Evolutionary conservation across 768 basidiomycete genomes (phyloP), one percentile per base, ranked within the genome.

Genomic region (Russula sp.): DNA sequence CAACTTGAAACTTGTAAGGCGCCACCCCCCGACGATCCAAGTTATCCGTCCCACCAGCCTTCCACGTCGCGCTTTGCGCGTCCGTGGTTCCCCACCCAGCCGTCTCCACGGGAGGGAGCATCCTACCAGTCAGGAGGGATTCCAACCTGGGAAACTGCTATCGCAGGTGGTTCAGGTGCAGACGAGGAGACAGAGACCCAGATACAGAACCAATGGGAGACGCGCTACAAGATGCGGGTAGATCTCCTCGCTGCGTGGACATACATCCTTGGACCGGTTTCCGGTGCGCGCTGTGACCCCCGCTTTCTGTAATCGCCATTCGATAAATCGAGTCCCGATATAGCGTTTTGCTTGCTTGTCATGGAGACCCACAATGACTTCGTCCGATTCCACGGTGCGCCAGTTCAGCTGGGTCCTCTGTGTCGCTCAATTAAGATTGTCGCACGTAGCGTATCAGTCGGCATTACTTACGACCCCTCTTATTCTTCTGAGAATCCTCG

Each of bases 331-430:
- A 80, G 80, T 60, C 86, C 84, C 67, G 82, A 22, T 34, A 61
- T 62, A 89, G 90, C 89, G 3, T 73, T 91, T 35, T 32, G 77
- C 1, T 72, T 90, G 37, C 78, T 91, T 10, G 79, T 89, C n/a
- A 65, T 85, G n/a, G 89, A 91, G 74, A 91, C 85, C 10, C 81
- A 82, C 64, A 88, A 87, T 68, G 86, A 90, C 72, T 87, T 83
- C 65, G 83, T 90, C 62, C 84, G 89, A 57, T 91, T 90, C 71
- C 88, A 89, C 71, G 86, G 88, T 88, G 57, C 69, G 81, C 70
- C 45, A 54, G 55, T 32, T 16, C 22, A 9, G 7, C n/a, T 32
- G 48, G 57, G 22, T 20, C 13, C 64, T 10, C 53, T 50, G 35
- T 50, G 59, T 37, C 42, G 59, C 55, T 57, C 51, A 7, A 59